phyloP scores from a whole-genome alignment of 345 rosid genomes.

The Brassica carinata region DNA sequence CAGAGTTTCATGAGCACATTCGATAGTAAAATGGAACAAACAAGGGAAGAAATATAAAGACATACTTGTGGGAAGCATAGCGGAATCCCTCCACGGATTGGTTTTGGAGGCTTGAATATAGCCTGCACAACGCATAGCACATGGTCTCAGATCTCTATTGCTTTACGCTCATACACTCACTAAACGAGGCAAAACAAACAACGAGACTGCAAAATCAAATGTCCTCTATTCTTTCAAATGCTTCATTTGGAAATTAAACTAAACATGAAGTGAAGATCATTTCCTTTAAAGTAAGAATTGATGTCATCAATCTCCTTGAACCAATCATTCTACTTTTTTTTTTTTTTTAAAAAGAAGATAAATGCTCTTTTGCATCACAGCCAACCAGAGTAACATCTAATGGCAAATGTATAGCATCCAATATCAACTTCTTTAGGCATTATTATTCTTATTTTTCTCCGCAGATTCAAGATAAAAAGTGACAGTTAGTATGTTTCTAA shows the following conservation, averaged over 20 bases:
- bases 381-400: constrained; percentile 9
- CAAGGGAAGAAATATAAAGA: constrained; percentile 18
- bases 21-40: constrained; percentile 14
- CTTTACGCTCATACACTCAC: constrained; percentile 1
- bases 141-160: constrained; percentile 13
- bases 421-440: background rate
- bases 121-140: constrained; percentile 53
- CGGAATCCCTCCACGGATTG: constrained; percentile 96
- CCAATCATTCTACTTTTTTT: background rate
- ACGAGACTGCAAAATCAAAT: constrained; percentile 8
- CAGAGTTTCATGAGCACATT: constrained; percentile 18
- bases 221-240: background rate
- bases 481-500: background rate
- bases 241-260: constrained; percentile 7
- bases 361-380: background rate
- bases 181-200: background rate
- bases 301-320: background rate
- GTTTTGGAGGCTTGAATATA: constrained; percentile 74
- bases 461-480: background rate
- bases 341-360: background rate
- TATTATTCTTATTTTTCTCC: background rate
- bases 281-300: background rate
- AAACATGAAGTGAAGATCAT: constrained; percentile 13
- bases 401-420: background rate
- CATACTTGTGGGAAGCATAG: constrained; percentile 91